A percentile compares a stretch with the other conserved stretches of the same genome.
Evolutionary conservation across 2,329 filamentous ascomycete genomes (phyloP).

Genomic region (Aspergillus proliferans): DNA sequence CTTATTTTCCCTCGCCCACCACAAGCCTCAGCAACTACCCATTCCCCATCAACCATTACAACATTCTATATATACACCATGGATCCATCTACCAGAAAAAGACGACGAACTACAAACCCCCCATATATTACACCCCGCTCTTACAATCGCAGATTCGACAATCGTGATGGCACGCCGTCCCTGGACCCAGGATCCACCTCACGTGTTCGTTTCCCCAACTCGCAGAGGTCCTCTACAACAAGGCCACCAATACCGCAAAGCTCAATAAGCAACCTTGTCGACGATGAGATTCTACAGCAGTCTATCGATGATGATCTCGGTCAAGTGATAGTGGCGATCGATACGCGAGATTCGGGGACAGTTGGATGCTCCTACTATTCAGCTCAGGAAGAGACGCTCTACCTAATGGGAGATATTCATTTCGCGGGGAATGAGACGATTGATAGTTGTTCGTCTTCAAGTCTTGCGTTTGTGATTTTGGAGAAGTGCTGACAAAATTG

Average conservation of each 20-base stretch:
- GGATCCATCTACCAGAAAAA: constrained; percentile 2
- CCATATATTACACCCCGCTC: constrained; percentile 1
- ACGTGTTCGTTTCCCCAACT: neutral
- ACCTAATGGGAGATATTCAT: constrained; percentile 69
- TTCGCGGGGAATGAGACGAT: constrained; percentile 62
- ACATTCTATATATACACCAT: neutral
- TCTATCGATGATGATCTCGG: constrained; percentile 48
- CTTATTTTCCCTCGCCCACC: neutral
- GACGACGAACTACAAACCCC: constrained; percentile 1
- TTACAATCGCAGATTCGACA: neutral
- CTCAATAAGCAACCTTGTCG: constrained; percentile 2
- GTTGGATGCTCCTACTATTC: constrained; percentile 83
- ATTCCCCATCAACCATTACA: neutral
- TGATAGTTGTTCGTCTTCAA: constrained; percentile 45
- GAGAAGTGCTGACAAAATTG: constrained; percentile 13
- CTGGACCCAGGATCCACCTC: neutral
- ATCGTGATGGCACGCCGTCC: neutral
- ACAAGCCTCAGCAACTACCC: neutral
- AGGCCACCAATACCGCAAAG: constrained; percentile 8
- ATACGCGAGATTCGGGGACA: constrained; percentile 62
- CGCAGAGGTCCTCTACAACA: constrained; percentile 3
- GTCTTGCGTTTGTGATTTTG: neutral
- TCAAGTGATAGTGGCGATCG: constrained; percentile 74
- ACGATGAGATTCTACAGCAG: constrained; percentile 25
- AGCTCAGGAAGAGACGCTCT: constrained; percentile 62